A percentile compares a stretch with the other conserved stretches of the same genome.
Conservation (phyloP, 768 basidiomycete species). For the Daedaleopsis nitida region DNA sequence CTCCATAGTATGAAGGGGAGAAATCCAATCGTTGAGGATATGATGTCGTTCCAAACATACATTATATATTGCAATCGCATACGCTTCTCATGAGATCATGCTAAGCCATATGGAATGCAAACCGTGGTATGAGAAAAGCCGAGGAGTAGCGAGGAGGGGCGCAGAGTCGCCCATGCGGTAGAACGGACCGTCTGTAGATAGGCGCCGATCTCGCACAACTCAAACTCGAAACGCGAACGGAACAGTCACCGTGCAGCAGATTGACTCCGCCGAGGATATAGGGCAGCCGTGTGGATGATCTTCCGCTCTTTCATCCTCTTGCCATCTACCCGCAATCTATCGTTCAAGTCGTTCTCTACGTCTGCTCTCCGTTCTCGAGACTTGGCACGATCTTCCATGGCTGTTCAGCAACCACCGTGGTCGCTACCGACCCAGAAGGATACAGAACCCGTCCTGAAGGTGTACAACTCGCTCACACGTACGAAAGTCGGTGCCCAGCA, state of each 20-base stretch:
- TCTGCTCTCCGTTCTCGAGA: not conserved
- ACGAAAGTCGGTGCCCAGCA: slow-evolving; percentile 62
- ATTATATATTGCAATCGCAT: too few relatives aligned
- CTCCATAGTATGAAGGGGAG: too few relatives aligned
- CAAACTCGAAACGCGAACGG: not conserved
- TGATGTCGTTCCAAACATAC: too few relatives aligned
- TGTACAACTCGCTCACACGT: slow-evolving; percentile 93
- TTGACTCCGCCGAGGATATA: not conserved
- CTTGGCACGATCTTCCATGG: slow-evolving; percentile 40
- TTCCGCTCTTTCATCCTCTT: not conserved
- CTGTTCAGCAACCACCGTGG: slow-evolving; percentile 62
- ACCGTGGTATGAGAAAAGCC: too few relatives aligned
- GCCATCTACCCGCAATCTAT: not conserved
- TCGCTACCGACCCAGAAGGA: slow-evolving; percentile 44
- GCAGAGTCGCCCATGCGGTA: too few relatives aligned
- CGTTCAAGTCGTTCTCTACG: not conserved
- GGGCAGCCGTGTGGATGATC: slow-evolving; percentile 9
- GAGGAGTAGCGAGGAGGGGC: too few relatives aligned
- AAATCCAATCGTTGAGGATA: too few relatives aligned
- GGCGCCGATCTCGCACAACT: not conserved
- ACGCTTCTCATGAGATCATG: too few relatives aligned
- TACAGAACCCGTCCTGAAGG: slow-evolving; percentile 69
- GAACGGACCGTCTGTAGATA: not conserved
- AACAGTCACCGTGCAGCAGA: not conserved
- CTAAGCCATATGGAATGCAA: too few relatives aligned